Evolutionary conservation across 2,329 filamentous ascomycete species (phyloP), one percentile per base, ranked within the genome.

Genomic region (Calonectria honghensis): DNA sequence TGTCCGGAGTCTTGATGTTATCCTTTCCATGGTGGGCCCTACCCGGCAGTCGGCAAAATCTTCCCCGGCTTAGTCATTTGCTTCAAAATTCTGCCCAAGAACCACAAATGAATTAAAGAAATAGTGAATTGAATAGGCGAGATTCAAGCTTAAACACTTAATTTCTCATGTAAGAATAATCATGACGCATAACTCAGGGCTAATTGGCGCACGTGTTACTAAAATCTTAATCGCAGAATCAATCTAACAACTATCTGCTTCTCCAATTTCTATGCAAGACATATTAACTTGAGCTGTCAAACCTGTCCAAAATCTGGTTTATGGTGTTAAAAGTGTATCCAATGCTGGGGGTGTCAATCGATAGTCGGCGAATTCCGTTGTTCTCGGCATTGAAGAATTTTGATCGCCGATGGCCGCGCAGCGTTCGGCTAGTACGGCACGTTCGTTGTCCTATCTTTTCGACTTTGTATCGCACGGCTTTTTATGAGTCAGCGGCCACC

Each of bases 361-460:
- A 31, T 5, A 32, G 35, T 39, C 35, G 35, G 57, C 57, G 57
- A 61, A 20, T 39, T 41, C 57, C 57, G 57, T 37, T 18, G 13
- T 61, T 24, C 20, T 16, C 57, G 57, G 57, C 35, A n/a, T 29
- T 6, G 57, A 27, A 39, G 35, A 39, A 14, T 27, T 61, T 39
- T 61, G 57, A 61, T 61, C 35, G n/a, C 57, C 57, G 57, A 61
- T 24, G 57, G 57, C 57, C 35, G 35, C 20, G 35, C 32, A 39
- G 13, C n/a, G 57, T 24, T 29, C 57, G 57, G 57, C 57, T 61
- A 61, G 57, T 20, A 61, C 57, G 57, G 57, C 57, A 61, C 57
- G 6, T 41, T 41, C 57, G 6, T 41, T 41, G 32, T 27, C 57
- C n/a, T 61, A 41, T 29, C 13, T 61, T 41, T 14, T 35, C 14